Conservation (phyloP, 495 filamentous ascomycete genomes). For the Aspergillus panamensis region DNA sequence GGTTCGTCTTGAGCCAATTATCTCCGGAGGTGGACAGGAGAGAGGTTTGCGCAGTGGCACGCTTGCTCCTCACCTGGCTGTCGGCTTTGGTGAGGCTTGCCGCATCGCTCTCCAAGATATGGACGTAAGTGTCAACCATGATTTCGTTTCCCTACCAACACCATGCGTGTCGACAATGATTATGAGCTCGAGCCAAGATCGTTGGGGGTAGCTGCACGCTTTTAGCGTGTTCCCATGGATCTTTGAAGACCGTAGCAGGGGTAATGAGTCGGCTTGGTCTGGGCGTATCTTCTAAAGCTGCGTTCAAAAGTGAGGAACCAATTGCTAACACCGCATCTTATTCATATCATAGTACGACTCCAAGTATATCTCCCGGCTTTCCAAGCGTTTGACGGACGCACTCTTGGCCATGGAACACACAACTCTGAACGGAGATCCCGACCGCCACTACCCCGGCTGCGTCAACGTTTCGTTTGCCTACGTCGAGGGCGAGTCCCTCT, state of each 20-base stretch:
- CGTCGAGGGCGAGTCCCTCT: conserved; percentile 92
- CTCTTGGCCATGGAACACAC: conserved; percentile 90
- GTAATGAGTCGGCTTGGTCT: conserved; percentile 40
- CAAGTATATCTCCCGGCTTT: conserved; percentile 75
- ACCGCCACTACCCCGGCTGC: conserved; percentile 88
- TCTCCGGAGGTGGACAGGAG: conserved; percentile 95
- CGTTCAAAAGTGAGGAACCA: not conserved
- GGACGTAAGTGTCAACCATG: conserved; percentile 57
- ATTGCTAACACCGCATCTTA: not conserved
- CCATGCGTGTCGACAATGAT: conserved; percentile 32
- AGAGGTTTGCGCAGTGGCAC: conserved; percentile 91
- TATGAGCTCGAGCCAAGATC: conserved; percentile 52
- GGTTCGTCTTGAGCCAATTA: conserved; percentile 93
- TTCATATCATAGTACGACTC: conserved; percentile 75
- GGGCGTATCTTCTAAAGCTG: not conserved
- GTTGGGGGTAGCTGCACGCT: conserved; percentile 42
- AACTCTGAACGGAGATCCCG: conserved; percentile 78
- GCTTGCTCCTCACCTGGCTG: conserved; percentile 79
- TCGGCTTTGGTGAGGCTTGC: conserved; percentile 95
- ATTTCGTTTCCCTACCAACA: conserved; percentile 7
- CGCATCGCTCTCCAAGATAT: conserved; percentile 86
- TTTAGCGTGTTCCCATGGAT: conserved; percentile 33
- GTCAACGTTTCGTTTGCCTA: conserved; percentile 99
- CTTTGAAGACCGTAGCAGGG: conserved; percentile 51
- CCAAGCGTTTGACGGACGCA: conserved; percentile 74